These are phyloP conservation scores for Plectosphaerella cucumerina DNA, from an alignment of 2,329 filamentous ascomycete species.

Conservation along the genomic window DNA sequence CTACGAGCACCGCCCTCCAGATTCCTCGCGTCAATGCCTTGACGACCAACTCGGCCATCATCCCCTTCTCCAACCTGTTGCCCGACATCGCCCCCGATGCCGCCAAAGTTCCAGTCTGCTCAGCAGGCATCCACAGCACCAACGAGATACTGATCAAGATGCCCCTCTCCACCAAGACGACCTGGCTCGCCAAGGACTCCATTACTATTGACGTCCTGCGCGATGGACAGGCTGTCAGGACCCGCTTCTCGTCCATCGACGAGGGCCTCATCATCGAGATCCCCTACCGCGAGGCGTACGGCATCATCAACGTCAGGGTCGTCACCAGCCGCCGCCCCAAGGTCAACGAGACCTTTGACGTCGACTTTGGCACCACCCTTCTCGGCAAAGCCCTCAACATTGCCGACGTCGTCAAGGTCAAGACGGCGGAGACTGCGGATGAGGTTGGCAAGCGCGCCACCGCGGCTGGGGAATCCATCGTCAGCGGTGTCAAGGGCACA, in stretches of 20 bases:
- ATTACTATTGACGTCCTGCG: slow-evolving; percentile 52
- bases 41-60: slow-evolving; percentile 18
- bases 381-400: slow-evolving; percentile 30
- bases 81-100: slow-evolving; percentile 26
- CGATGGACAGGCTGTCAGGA: slow-evolving; percentile 40
- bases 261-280: slow-evolving; percentile 51
- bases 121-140: slow-evolving; percentile 38
- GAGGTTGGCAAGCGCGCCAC: slow-evolving; percentile 27
- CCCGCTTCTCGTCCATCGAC: slow-evolving; percentile 41
- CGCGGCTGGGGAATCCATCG: slow-evolving; percentile 14
- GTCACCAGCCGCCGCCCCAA: slow-evolving; percentile 55
- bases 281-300: slow-evolving; percentile 49
- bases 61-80: slow-evolving; percentile 36
- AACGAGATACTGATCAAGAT: slow-evolving; percentile 53
- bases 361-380: slow-evolving; percentile 53
- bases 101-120: slow-evolving; percentile 33
- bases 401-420: slow-evolving; percentile 34
- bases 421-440: slow-evolving; percentile 24
- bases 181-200: slow-evolving; percentile 53
- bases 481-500: not conserved
- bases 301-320: slow-evolving; percentile 54
- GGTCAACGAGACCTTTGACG: slow-evolving; percentile 55
- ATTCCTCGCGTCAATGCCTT: slow-evolving; percentile 18
- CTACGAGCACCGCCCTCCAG: slow-evolving; percentile 23
- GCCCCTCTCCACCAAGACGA: slow-evolving; percentile 42